Base-by-base conservation (phyloP, 192 early-diverging fungal species). In the Chytriomyces sp. region DNA sequence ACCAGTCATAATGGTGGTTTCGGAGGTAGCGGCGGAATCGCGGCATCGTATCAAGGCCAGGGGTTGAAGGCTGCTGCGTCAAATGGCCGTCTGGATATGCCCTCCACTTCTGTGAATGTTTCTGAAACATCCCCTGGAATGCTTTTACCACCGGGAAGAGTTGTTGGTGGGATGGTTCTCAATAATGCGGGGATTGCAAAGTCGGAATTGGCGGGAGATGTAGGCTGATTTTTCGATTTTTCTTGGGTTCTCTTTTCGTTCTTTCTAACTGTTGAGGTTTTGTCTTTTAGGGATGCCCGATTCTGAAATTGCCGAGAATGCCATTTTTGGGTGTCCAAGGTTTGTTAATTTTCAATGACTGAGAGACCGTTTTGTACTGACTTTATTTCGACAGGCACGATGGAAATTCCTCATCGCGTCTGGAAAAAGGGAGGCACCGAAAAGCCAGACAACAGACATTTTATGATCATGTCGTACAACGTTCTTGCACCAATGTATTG, bases 381-480 rank as follows among this genome's bases (percentile, higher is more conserved):
- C 3, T 35, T 35, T 35, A 35, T 35, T 35, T n/a, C 18, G 2
- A 1, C 76, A n/a, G 76, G 80, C 7, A 80, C 75, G 0, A 80
- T 77, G 79, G 57, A 65, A 45, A 82, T 82, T 71, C 81, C 81
- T 5, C 72, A 80, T 47, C 78, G 81, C n/a, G 65, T 70, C n/a
- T 82, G 81, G 81, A 82, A 76, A 64, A 69, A 77, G 65, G 67
- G 80, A 16, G 79, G 79, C 16, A 77, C 67, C 26, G 79, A 80
- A 66, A 80, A 77, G 24, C 64, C 71, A 1, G 79, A 80, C 68
- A 77, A 67, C 46, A 23, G 73, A 9, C 75, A 85, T 59, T 86
- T 86, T 69, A 78, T 73, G 69, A 74, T 86, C 64, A 79, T 85
- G 79, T 81, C 84, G 13, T 87, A 82, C 66, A 87, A 87, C 64